Evolutionary conservation across 2,329 filamentous ascomycete species (phyloP), one percentile per base, ranked within the genome.

Genomic region (Sarocladium brachiariae): DNA sequence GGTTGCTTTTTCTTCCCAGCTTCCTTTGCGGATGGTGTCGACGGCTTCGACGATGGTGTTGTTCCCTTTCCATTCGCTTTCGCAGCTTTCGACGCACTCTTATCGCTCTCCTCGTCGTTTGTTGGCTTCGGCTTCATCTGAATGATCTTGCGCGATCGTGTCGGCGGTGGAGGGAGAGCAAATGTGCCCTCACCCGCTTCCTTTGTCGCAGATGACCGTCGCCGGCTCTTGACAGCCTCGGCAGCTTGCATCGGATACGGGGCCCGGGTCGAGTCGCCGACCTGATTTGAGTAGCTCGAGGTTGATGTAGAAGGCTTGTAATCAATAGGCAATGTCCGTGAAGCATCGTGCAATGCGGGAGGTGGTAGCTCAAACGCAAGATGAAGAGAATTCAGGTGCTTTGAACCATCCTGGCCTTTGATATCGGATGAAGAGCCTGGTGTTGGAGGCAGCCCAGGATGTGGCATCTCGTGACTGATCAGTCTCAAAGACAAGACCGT

Each of bases 71-170:
- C 50, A 14, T 55, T 34, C 3, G 52, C 51, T 41, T 61, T 61
- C 38, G 57, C 56, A 19, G 54, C 45, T 16, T 52, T 48, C 7
- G 58, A 46, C 13, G 55, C 27, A 18, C 54, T 52, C 24, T 53
- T 34, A 16, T 55, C 47, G 5, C 14, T 19, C 16, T 37, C 53
- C 37, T 62, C 58, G 19, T 57, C 55, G 31, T 64, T 56, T 50
- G 69, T 63, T 53, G 72, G 63, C 23, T 73, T 69, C 16, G 80
- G 92, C 68, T 95, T 96, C 91, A 97, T 96, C 70, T 97, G 92
- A 52, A 97, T 97, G 64, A 99, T 97, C 72, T 95, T 97, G 61
- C 92, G 85, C 37, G 89, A 88, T 55, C 92, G 78, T 2, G 91
- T 96, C 0, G 93, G 93, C 14, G 92, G 93, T 9, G 93, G 93